Percentiles rank a stretch among this genome's conserved stretches.
Conservation (phyloP, 768 basidiomycete genomes). For the Tulasnella sp. region DNA sequence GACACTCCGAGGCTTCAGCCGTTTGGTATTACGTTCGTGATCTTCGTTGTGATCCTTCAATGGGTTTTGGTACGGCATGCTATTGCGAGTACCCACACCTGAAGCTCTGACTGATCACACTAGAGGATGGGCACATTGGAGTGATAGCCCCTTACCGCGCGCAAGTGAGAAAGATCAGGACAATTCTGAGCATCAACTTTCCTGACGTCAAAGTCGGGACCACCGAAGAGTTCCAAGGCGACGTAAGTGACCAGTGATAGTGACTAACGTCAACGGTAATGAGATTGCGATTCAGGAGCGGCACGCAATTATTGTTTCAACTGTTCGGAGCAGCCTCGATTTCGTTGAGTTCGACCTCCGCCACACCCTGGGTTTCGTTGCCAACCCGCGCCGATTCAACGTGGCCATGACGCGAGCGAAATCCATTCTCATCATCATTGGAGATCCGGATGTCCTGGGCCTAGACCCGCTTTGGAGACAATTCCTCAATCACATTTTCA, state of each 20-base stretch:
- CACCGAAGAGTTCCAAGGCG: constrained; percentile 32
- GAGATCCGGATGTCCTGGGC: constrained; percentile 27
- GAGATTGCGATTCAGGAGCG: constrained; percentile 24
- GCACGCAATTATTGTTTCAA: constrained; percentile 37
- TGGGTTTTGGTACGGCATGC: background rate
- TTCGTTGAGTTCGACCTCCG: constrained; percentile 30
- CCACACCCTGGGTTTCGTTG: constrained; percentile 34
- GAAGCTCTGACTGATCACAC: background rate
- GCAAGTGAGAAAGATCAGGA: constrained; percentile 16
- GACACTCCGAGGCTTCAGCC: constrained; percentile 34
- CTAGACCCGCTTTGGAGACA: constrained; percentile 28
- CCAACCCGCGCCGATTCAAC: constrained; percentile 36
- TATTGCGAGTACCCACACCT: background rate
- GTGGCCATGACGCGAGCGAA: constrained; percentile 36
- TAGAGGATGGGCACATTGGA: constrained; percentile 29
- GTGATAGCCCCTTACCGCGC: constrained; percentile 28
- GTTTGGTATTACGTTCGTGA: constrained; percentile 33
- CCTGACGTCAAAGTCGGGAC: constrained; percentile 25
- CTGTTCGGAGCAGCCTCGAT: constrained; percentile 34
- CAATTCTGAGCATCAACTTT: background rate
- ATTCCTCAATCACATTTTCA: constrained; percentile 22
- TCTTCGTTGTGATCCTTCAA: background rate
- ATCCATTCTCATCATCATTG: constrained; percentile 27
- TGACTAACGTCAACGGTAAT: background rate
- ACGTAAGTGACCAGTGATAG: constrained; percentile 4